Evolutionary conservation across 805 yeast genomes (phyloP).

Genomic region (Metschnikowia vanudenii): DNA sequence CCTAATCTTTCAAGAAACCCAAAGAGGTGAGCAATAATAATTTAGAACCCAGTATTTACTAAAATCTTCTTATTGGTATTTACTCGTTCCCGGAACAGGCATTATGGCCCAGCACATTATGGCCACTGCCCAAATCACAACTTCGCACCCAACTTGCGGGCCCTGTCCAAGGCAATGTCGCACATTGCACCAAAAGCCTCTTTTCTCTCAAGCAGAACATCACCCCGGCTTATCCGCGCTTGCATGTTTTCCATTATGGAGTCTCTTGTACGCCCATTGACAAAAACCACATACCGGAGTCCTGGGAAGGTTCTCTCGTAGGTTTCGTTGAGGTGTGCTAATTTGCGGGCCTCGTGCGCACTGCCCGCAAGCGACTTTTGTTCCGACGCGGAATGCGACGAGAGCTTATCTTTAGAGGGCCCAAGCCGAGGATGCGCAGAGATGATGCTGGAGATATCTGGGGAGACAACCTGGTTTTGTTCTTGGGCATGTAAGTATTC

Average conservation of each 20-base stretch:
- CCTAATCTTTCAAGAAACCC: too few species aligned
- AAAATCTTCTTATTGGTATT: too few species aligned
- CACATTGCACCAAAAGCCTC: constrained; percentile 88
- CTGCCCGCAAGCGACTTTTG: constrained; percentile 60
- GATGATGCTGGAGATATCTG: constrained; percentile 53
- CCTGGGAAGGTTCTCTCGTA: constrained; percentile 69
- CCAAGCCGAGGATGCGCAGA: constrained; percentile 92
- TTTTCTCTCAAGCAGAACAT: constrained; percentile 52
- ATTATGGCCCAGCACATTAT: too few species aligned
- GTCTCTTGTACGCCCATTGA: constrained; percentile 72
- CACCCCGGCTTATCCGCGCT: constrained; percentile 48
- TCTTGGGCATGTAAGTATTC: constrained; percentile 28
- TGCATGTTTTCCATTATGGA: constrained; percentile 54
- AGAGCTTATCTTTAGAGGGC: constrained; percentile 51
- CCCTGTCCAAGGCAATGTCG: constrained; percentile 82
- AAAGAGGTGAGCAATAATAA: too few species aligned
- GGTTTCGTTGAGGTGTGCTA: constrained; percentile 51
- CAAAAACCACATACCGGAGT: constrained; percentile 82
- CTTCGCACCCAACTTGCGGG: constrained; percentile 47
- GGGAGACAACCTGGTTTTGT: constrained; percentile 20
- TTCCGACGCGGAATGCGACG: constrained; percentile 66
- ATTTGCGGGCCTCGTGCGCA: constrained; percentile 48
- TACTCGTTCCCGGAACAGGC: too few species aligned
- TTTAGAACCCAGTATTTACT: too few species aligned
- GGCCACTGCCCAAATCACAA: too few species aligned